Evolutionary conservation across 352 stramenopile species (phyloP), one percentile per base, ranked within the genome.

Genomic region (Pythium brassicae): DNA sequence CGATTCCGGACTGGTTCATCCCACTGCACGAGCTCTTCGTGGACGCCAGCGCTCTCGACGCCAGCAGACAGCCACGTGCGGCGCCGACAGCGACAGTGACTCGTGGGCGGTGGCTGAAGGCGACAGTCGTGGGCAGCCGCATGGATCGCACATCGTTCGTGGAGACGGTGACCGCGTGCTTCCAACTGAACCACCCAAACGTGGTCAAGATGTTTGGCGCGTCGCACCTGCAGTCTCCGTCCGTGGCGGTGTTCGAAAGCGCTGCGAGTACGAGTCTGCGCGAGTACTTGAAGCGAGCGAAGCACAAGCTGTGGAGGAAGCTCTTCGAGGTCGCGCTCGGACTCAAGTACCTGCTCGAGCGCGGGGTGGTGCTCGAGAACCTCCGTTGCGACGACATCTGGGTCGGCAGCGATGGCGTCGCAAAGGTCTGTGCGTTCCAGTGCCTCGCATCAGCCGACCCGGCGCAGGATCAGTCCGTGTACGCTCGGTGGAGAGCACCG

Each of bases 21-120:
- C 23, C 97, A 35, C 53, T 94, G 76, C 22, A 97, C 67, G 37
- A 87, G 69, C 47, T 97, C 82, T 62, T 96, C 92, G n/a, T 55
- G 8, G 48, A 39, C 14, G 6, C 20, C 11, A n/a, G 42, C 10
- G 3, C 34, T 6, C 4, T 26, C 4, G 40, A 7, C 1, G 20
- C 42, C 14, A 9, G 37, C 37, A 43, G 37, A 10, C 14, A 43
- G 37, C 7, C 15, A 11, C 37, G 14, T 9, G 6, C 29, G 4
- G 22, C 49, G 2, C 17, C 87, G 76, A 42, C 77, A 73, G 40
- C 23, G 15, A 12, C 37, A 1, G 39, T 51, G 29, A 26, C 20
- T 11, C 48, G 39, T 17, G 80, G 55, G 19, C 77, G 71, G 15
- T 76, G 68, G 20, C 67, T 66, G n/a, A 63, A 50, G 1, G 83